Evolutionary conservation across 1,284 basidiomycete species (phyloP).

Genomic region (Afroboletus lepidellus): DNA sequence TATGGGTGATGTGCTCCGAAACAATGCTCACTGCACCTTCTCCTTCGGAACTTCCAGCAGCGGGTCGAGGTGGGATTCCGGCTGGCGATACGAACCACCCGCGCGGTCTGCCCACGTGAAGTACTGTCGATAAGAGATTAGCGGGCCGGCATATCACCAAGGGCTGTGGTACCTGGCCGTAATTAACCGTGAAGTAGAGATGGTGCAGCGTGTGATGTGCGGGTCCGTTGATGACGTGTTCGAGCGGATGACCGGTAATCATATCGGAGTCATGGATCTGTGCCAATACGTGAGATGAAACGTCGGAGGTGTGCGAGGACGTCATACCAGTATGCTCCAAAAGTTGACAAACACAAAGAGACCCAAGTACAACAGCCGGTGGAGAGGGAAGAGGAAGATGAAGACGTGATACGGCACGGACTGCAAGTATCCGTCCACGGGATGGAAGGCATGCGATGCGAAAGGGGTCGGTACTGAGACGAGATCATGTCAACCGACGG

Average conservation of each 20-base stretch:
- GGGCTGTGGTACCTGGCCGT: conserved; percentile 52
- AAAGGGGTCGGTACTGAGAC: conserved; percentile 89
- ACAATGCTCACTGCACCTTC: conserved; percentile 21
- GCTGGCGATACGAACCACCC: conserved; percentile 86
- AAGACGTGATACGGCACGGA: conserved; percentile 95
- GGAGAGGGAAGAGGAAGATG: conserved; percentile 89
- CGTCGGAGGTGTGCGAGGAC: not conserved
- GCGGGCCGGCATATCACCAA: not conserved
- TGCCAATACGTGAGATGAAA: not conserved
- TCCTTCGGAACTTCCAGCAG: conserved; percentile 64
- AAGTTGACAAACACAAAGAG: conserved; percentile 89
- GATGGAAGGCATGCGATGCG: conserved; percentile 97
- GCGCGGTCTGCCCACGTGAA: conserved; percentile 93
- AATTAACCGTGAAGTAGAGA: conserved; percentile 94
- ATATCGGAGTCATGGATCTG: conserved; percentile 99
- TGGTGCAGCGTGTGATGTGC: conserved; percentile 98
- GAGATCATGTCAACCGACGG: conserved; percentile 3
- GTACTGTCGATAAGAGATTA: conserved; percentile 53
- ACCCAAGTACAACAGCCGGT: conserved; percentile 77
- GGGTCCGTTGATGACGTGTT: conserved; percentile 93
- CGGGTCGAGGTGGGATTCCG: conserved; percentile 82
- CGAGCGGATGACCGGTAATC: conserved; percentile 90
- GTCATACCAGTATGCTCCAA: conserved; percentile 82
- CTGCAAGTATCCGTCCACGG: conserved; percentile 91
- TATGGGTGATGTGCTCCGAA: conserved; percentile 2